These are phyloP conservation scores for Neltuma alba DNA, from an alignment of 306 rosid species.

Conservation along the genomic window DNA sequence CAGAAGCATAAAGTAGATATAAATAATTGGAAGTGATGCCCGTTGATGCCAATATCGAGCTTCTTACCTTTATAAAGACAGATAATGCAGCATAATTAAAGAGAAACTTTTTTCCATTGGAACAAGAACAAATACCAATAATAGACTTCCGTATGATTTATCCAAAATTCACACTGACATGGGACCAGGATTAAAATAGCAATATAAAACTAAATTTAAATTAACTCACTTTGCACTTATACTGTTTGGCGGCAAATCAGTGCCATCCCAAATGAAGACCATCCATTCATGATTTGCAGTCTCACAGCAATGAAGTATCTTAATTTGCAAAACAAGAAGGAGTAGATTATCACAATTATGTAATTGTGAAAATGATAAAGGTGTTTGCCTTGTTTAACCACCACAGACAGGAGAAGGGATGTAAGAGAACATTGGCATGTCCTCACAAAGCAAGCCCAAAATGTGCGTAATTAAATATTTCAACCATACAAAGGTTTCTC, in stretches of 20 bases:
- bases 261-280: constrained; percentile 81
- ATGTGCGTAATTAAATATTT: neutral
- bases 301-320: constrained; percentile 64
- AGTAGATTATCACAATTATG: constrained; percentile 20
- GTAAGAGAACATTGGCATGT: neutral
- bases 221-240: constrained; percentile 55
- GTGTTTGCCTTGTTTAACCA: neutral
- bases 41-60: neutral
- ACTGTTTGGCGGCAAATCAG: constrained; percentile 57
- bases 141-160: neutral
- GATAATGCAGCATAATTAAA: constrained; percentile 7
- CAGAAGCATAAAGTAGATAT: neutral
- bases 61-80: neutral
- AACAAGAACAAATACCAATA: constrained; percentile 1
- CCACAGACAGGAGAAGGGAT: neutral
- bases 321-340: constrained; percentile 26
- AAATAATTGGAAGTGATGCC: neutral
- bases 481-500: neutral
- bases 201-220: constrained; percentile 25
- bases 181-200: neutral
- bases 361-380: constrained; percentile 5
- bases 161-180: constrained; percentile 4
- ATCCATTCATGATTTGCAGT: constrained; percentile 46
- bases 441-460: constrained; percentile 18
- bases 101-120: constrained; percentile 8